A percentile compares a stretch with the other conserved stretches of the same genome.
These are phyloP conservation scores for Themeda triandra DNA, from an alignment of 176 grass and related monocot genomes.

Conservation along the genomic window DNA sequence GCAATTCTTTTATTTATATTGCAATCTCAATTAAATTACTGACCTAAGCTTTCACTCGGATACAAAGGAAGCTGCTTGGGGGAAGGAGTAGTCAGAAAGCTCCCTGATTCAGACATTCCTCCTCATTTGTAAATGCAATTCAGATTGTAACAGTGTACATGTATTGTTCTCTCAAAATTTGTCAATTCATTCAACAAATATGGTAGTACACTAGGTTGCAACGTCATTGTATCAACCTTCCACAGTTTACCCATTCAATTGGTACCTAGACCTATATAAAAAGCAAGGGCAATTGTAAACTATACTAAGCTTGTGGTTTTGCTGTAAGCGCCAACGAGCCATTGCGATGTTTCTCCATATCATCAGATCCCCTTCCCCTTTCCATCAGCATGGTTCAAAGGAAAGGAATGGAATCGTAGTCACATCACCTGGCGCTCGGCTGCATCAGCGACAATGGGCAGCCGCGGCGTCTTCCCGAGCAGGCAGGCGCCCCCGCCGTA, in stretches of 20 bases:
- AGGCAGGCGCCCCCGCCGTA: slow-evolving; percentile 78
- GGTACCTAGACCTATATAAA: too few species aligned
- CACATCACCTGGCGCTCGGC: slow-evolving; percentile 98
- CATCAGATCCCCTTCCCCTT: too few species aligned
- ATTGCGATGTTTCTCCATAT: too few species aligned
- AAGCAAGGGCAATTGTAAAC: too few species aligned
- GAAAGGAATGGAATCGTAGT: slow-evolving; percentile 7
- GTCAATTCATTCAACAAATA: slow-evolving; percentile 25
- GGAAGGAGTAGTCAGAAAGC: neutral
- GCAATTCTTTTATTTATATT: slow-evolving; percentile 54
- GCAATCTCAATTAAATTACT: slow-evolving; percentile 41
- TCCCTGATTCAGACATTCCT: slow-evolving; percentile 21
- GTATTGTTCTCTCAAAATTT: slow-evolving; percentile 31
- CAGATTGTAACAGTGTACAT: slow-evolving; percentile 28
- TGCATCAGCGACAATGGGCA: slow-evolving; percentile 83
- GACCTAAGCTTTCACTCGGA: slow-evolving; percentile 32
- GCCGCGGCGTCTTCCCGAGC: slow-evolving; percentile 64
- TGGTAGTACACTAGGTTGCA: slow-evolving; percentile 16
- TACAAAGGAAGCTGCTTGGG: slow-evolving; percentile 18
- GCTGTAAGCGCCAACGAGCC: too few species aligned
- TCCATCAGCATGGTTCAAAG: neutral
- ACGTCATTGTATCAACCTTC: slow-evolving; percentile 15
- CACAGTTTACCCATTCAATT: neutral
- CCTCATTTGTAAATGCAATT: slow-evolving; percentile 49
- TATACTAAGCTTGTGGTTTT: too few species aligned